Base-by-base conservation (phyloP, 2,329 filamentous ascomycete genomes). In the Ophiostoma sp. region DNA sequence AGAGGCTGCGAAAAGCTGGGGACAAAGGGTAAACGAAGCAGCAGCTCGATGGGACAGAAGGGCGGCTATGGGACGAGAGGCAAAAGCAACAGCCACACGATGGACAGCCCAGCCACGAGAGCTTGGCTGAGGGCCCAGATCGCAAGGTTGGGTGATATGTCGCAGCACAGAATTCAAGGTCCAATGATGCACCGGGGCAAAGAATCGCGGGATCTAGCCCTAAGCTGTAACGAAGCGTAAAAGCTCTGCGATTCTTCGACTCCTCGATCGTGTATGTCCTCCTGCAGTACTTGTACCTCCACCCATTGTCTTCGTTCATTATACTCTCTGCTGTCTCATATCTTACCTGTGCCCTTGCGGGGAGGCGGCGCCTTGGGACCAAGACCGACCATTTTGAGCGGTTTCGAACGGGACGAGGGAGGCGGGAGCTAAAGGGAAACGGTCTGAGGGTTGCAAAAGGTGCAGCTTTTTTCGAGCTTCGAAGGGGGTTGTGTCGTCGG, bases 341-440 rank as follows among this genome's bases (percentile, higher is more conserved):
- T 80, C 80, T 69, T 81, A 81, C 80, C 79, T 73, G 80, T 81
- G 68, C 81, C 80, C 78, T 80, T 82, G 79, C 91, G 89, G 83
- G 89, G 91, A 57, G 89, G 90, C 76, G 87, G 86, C 79, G 86
- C 87, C 81, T 88, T 89, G 76, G 90, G 88, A 80, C 89, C 88
- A 75, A 90, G 78, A 79, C 88, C 87, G 77, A 91, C 89, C 90
- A 92, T 92, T 69, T 73, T 82, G 77, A 76, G 57, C 36, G 33
- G 22, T 12, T 28, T 12, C 36, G 19, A n/a, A 61, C 33, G 61
- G 72, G 36, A 69, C 33, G 70, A 73, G 28, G 22, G 17, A 25
- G 22, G 63, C 39, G 59, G 66, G 33, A 57, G 39, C 39, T 63
- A 71, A 36, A 33, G 48, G 11, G 15, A 55, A 48, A 12, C 11